Evolutionary conservation across 1,284 basidiomycete species (phyloP).

Genomic region (Trichosporon ovoides): DNA sequence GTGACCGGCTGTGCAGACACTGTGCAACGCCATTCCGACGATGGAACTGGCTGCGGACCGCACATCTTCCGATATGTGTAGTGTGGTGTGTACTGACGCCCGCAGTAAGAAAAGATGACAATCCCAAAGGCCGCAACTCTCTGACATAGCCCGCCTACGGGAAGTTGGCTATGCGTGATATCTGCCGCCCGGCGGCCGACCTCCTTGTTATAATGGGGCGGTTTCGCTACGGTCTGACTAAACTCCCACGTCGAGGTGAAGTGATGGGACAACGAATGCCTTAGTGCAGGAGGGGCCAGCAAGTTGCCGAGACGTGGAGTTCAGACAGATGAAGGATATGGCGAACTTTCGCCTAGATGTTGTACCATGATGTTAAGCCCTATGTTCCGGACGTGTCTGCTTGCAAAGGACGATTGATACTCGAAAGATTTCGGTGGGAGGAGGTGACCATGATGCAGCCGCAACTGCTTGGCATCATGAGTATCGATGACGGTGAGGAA

Average conservation of each 20-base stretch:
- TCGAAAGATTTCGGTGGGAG: too few relatives aligned
- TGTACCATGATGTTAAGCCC: background rate
- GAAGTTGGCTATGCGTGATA: constrained; percentile 21
- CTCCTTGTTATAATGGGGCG: constrained; percentile 43
- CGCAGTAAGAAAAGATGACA: constrained; percentile 37
- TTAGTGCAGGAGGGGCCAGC: background rate
- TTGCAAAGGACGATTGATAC: background rate
- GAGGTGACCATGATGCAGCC: too few relatives aligned
- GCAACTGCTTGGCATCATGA: too few relatives aligned
- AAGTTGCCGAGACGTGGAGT: background rate
- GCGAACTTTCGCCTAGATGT: constrained; percentile 1
- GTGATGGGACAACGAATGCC: background rate
- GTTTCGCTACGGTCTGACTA: constrained; percentile 36
- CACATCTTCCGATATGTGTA: background rate
- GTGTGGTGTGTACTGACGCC: constrained; percentile 7
- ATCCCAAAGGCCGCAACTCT: constrained; percentile 14
- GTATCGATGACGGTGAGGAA: too few relatives aligned
- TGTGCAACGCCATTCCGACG: background rate
- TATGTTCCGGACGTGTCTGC: too few relatives aligned
- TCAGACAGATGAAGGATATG: constrained; percentile 2
- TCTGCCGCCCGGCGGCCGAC: constrained; percentile 38
- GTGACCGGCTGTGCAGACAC: background rate
- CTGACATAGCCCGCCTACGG: constrained; percentile 5
- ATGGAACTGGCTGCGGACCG: background rate
- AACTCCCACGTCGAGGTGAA: background rate